Evolutionary conservation across 306 rosid genomes (phyloP), one percentile per base, ranked within the genome.

Genomic region (Dryas drummondii): DNA sequence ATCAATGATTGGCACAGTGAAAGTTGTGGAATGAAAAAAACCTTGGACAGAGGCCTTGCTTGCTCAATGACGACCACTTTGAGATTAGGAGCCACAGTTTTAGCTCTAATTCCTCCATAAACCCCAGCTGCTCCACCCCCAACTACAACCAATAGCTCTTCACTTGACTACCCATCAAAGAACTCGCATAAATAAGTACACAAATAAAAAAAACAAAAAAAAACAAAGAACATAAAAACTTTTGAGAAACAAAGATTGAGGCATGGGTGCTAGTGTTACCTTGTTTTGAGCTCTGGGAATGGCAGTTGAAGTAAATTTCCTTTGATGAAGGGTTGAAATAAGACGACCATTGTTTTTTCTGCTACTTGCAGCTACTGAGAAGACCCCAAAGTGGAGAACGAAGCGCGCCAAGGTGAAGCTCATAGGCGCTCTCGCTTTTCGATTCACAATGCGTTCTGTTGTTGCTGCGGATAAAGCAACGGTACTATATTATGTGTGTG

Each of bases 51-150:
- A 66, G 93, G 96, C 52, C 76, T 88, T 80, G 84, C 93, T 73
- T 94, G 88, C 86, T 94, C 98, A 78, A 91, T 71, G 79, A 94
- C 77, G 27, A 90, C 65, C 27, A 91, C 98, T 55, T 70, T 76
- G 37, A 94, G 89, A 70, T 88, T 62, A 45, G 96, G 91, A 27
- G 97, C 96, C 49, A 94, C 73, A 70, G 90, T 86, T 83, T 94
- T 91, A 9, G 96, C 98, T 81, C 88, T 90, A 83, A 94, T 83
- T 58, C 96, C 98, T 63, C 94, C 98, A 84, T 83, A 94, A 65
- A 91, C 90, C 55, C 98, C 98, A 32, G 98, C 97, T 53, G 97
- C 97, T 76, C 98, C 97, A 63, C 88, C 98, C 17, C 98, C 98
- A 42, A 90, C 96, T 11, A 94, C 97, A 65, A 87, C 96, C 83